These are phyloP conservation scores for Claviceps sp. DNA, from an alignment of 2,329 filamentous ascomycete genomes.

Conservation along the genomic window DNA sequence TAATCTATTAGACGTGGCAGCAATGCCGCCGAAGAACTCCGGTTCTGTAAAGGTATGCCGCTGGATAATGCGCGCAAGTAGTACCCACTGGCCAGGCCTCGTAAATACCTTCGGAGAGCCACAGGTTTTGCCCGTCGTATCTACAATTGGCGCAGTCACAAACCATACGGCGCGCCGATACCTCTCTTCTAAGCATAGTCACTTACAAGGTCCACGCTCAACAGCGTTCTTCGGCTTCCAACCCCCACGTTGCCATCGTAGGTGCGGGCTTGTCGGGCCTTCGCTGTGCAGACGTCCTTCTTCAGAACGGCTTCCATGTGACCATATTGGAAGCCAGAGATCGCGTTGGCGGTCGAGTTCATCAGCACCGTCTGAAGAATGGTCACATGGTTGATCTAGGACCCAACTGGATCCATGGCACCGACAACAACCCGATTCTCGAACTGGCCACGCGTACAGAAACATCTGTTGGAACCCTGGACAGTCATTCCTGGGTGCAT, in stretches of 20 bases:
- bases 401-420: conserved; percentile 74
- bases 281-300: conserved; percentile 54
- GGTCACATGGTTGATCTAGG: conserved; percentile 43
- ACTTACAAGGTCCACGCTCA: not conserved
- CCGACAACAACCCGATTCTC: conserved; percentile 54
- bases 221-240: conserved; percentile 13
- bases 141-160: not conserved
- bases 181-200: not conserved
- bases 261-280: conserved; percentile 59
- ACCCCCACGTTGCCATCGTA: conserved; percentile 49
- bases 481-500: conserved; percentile 40
- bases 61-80: not conserved
- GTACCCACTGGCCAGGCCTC: not conserved
- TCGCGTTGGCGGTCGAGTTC: conserved; percentile 52
- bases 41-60: conserved; percentile 22
- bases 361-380: conserved; percentile 35
- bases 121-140: not conserved
- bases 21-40: conserved; percentile 17
- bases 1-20: conserved; percentile 17
- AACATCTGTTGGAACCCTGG: conserved; percentile 34
- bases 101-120: not conserved
- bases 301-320: conserved; percentile 51
- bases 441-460: conserved; percentile 50
- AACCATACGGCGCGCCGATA: no score
- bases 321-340: conserved; percentile 56